Conservation (phyloP, 306 rosid species). For the Casuarina equisetifolia region DNA sequence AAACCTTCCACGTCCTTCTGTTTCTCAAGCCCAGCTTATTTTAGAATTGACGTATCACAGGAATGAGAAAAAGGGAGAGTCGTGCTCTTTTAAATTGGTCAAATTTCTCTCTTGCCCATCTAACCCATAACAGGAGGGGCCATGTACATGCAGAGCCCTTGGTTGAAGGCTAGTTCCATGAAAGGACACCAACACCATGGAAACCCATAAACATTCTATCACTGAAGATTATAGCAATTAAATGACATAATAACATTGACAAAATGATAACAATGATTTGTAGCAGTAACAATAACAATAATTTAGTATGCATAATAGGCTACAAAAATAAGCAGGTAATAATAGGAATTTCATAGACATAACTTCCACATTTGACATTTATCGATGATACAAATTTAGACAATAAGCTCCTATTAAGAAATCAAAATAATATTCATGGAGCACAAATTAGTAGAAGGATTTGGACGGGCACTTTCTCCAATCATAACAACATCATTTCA, state of each 20-base stretch:
- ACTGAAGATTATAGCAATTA: constrained; percentile 24
- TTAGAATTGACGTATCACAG: no score
- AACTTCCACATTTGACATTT: background rate
- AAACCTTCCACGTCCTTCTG: no score
- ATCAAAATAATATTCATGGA: background rate
- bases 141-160: background rate
- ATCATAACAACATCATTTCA: no score
- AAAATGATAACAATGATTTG: background rate
- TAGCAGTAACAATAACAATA: background rate
- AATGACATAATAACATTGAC: constrained; percentile 6
- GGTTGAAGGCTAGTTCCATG: background rate
- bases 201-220: background rate
- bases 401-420: background rate
- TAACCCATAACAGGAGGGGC: background rate
- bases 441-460: no score
- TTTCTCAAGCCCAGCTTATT: no score
- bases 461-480: no score
- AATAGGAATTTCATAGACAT: background rate
- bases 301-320: background rate
- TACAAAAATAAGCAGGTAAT: background rate
- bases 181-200: background rate
- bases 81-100: background rate
- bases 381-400: background rate
- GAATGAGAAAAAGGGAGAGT: no score
- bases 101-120: background rate